Conservation (phyloP, 2,329 filamentous ascomycete genomes). For the Colletotrichum agaves region DNA sequence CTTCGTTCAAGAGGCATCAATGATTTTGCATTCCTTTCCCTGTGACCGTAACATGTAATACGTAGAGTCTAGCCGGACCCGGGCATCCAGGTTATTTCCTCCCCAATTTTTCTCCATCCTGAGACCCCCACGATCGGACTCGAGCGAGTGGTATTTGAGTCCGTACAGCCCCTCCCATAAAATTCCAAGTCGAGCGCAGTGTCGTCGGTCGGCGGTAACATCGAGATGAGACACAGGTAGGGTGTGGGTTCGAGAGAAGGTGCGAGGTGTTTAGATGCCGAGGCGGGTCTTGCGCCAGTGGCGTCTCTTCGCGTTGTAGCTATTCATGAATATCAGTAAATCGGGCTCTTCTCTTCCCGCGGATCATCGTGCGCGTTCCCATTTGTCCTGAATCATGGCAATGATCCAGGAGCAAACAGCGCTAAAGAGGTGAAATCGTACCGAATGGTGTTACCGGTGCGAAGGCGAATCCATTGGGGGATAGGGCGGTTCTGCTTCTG, state of each 20-base stretch:
- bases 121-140: constrained; percentile 41
- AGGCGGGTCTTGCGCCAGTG: constrained; percentile 99
- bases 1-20: constrained; percentile 37
- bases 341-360: background rate
- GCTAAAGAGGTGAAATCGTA: constrained; percentile 63
- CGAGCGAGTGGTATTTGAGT: constrained; percentile 30
- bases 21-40: constrained; percentile 55
- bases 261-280: constrained; percentile 85
- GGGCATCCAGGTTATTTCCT: constrained; percentile 41
- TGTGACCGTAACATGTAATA: constrained; percentile 61
- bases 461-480: constrained; percentile 99
- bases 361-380: background rate
- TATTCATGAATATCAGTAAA: constrained; percentile 52
- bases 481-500: constrained; percentile 99
- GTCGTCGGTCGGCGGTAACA: constrained; percentile 35
- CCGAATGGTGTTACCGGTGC: constrained; percentile 99
- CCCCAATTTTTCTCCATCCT: constrained; percentile 33
- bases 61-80: constrained; percentile 39
- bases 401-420: background rate
- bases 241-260: constrained; percentile 46
- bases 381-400: background rate
- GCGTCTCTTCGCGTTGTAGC: constrained; percentile 99
- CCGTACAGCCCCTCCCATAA: constrained; percentile 33
- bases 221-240: constrained; percentile 40
- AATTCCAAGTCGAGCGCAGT: constrained; percentile 36